Base-by-base conservation (phyloP, 352 stramenopile genomes). In the Thalassiosira livingstoniorum region DNA sequence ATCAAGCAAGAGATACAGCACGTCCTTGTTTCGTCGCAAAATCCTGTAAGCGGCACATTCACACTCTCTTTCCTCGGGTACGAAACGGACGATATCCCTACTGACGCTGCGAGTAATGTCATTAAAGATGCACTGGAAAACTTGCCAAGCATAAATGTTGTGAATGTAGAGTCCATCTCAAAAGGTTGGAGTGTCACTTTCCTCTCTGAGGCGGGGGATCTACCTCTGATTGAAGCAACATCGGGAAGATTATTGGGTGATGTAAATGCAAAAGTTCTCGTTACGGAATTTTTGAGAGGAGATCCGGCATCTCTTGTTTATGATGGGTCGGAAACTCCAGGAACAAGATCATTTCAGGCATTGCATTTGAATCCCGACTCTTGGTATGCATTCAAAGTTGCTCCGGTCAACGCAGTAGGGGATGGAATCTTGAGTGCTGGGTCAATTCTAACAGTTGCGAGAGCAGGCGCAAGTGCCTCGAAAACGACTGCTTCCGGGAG, bases 161-260 rank as follows among this genome's bases (percentile, higher is more conserved):
- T 98, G 18, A 61, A 71, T 1, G 96, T 98, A 0, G 79, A 91
- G 13, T 61, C 75, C 10, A 90, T 87, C 55, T 88, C 86, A 0
- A 80, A 96, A 74, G 97, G 96, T 60, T 98, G 96, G 96, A 92
- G 93, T 39, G 89, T 98, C 3, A 97, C 93, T 2, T 99, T 99
- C 75, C 63, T 96, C 23, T 98, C 96, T 7, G 95, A 98, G 63
- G 83, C 97, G n/a, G 96, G 97, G 0, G 93, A 99, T 78, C 75
- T 99, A 18, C 96, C 97, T 5, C 77, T 96, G 51, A 96, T 99
- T 88, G 90, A 94, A 67, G 91, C 95, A 21, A 98, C 97, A 0
- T 90, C 90, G 25, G 97, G 96, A 0, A 90, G 96, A 23, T 87
- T 99, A 7, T 63, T 83, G 21, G 72, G 67, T 35, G 85, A 81